Evolutionary conservation across 139 green algal genomes (phyloP).

Genomic region (Chlamydomonas incerta): DNA sequence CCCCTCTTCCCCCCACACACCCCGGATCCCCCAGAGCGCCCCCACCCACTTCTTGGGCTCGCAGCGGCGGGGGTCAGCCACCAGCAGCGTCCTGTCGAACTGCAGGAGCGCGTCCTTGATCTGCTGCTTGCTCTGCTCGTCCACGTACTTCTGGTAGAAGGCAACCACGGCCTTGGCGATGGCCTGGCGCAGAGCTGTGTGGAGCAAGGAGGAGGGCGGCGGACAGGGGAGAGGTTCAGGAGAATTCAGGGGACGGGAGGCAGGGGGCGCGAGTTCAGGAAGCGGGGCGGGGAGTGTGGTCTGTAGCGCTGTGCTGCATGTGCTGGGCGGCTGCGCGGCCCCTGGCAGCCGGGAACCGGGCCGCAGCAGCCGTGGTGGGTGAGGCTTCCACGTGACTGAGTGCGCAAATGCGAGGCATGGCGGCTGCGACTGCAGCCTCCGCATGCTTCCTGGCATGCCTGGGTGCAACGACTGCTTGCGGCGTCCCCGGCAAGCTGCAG

Average conservation of each 20-base stretch:
- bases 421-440: too few species aligned
- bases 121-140: conserved; percentile 97
- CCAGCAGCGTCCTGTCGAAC: conserved; percentile 98
- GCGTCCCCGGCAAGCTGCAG: too few species aligned
- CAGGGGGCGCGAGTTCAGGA: too few species aligned
- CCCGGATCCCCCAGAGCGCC: neutral
- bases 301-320: too few species aligned
- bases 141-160: conserved; percentile 99
- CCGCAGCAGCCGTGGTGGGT: too few species aligned
- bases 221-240: neutral
- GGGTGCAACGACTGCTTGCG: too few species aligned
- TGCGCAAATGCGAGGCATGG: too few species aligned
- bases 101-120: conserved; percentile 97
- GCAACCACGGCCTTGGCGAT: conserved; percentile 98
- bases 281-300: too few species aligned
- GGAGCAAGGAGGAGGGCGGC: neutral
- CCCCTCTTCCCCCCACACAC: neutral
- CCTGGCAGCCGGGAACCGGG: too few species aligned
- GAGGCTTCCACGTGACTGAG: too few species aligned
- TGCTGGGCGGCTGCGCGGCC: too few species aligned
- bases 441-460: too few species aligned
- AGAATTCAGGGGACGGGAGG: neutral
- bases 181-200: conserved; percentile 95
- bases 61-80: conserved; percentile 96
- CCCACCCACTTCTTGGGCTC: conserved; percentile 98